phyloP scores from a whole-genome alignment of 148 eudicot genomes.

The Suaeda aralocaspica region DNA sequence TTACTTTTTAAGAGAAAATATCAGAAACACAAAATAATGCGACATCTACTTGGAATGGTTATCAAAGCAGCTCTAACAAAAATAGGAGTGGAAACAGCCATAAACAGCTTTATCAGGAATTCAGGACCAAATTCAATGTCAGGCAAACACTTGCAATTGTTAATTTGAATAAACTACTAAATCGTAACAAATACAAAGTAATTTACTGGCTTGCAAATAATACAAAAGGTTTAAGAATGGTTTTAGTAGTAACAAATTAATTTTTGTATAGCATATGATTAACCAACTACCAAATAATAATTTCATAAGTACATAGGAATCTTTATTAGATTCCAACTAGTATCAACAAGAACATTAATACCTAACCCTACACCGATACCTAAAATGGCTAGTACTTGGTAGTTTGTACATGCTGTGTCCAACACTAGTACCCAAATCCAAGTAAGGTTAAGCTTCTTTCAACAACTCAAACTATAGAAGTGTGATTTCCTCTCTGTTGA shows the following conservation, averaged over 20 bases:
- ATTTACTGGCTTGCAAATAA: too few species aligned
- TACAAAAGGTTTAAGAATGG: background rate
- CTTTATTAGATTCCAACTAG: too few species aligned
- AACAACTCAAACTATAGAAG: background rate
- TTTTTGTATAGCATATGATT: background rate
- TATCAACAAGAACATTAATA: background rate
- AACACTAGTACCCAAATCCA: background rate
- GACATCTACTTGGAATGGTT: background rate
- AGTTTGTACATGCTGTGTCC: too few species aligned
- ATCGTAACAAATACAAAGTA: too few species aligned
- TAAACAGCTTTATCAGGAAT: background rate
- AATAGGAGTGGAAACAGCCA: background rate
- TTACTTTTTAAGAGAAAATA: background rate
- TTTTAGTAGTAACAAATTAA: background rate
- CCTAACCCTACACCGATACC: background rate
- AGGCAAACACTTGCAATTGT: too few species aligned
- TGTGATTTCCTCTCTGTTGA: background rate
- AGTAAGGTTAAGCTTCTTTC: background rate
- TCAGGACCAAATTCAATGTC: too few species aligned
- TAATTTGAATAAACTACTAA: too few species aligned
- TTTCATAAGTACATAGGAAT: too few species aligned
- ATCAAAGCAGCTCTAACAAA: background rate
- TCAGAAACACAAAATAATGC: background rate
- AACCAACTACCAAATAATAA: too few species aligned
- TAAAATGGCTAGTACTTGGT: background rate